phyloP scores from a whole-genome alignment of 164 flowering plant genomes.

The Stephania yunnanensis region DNA sequence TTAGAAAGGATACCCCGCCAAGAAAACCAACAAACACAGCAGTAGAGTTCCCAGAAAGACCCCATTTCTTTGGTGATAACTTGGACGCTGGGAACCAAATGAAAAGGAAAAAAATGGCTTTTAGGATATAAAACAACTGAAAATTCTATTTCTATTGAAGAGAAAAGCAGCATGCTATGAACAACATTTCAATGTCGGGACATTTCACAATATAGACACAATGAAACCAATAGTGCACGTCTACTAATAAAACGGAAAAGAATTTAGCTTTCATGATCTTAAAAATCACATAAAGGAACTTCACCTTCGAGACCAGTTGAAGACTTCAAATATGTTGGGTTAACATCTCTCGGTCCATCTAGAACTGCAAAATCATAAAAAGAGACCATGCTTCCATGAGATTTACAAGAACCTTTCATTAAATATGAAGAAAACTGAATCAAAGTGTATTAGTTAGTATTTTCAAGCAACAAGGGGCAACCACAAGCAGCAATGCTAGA shows the following conservation, averaged over 20 bases:
- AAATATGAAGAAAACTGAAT: neutral
- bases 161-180: too few species aligned
- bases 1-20: slow-evolving; percentile 63
- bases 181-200: neutral
- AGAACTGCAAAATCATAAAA: slow-evolving; percentile 48
- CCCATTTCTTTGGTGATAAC: slow-evolving; percentile 97
- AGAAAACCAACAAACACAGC: slow-evolving; percentile 48
- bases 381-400: neutral
- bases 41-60: slow-evolving; percentile 68
- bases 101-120: neutral
- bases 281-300: slow-evolving; percentile 1
- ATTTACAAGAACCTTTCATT: too few species aligned
- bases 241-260: too few species aligned
- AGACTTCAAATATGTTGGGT: slow-evolving; percentile 66
- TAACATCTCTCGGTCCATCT: slow-evolving; percentile 81
- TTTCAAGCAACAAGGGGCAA: too few species aligned
- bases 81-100: slow-evolving; percentile 44
- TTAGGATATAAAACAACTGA: neutral
- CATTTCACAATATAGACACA: neutral
- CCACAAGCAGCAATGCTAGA: too few species aligned
- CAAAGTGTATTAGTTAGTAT: neutral
- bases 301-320: slow-evolving; percentile 90
- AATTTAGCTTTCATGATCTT: neutral
- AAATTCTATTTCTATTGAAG: too few species aligned
- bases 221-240: too few species aligned